Percentiles rank a stretch among this genome's conserved stretches.
phyloP scores from a whole-genome alignment of 2,329 filamentous ascomycete genomes.

The Apiospora hydei region DNA sequence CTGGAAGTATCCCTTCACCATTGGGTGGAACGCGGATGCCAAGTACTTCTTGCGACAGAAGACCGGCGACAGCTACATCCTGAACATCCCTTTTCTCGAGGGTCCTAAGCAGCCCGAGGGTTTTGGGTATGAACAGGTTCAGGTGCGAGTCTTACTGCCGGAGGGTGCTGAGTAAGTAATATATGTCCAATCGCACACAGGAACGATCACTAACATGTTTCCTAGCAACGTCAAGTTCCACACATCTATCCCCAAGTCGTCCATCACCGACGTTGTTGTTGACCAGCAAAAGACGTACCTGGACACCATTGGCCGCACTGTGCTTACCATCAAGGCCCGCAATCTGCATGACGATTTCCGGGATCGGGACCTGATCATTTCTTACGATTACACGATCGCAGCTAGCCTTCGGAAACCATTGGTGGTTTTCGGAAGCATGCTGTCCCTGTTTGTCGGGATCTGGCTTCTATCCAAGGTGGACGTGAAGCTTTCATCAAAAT shows the following conservation, averaged over 20 bases:
- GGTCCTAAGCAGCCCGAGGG: constrained; percentile 88
- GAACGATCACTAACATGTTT: constrained; percentile 51
- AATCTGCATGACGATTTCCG: constrained; percentile 93
- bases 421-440: constrained; percentile 75
- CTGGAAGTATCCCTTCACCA: constrained; percentile 97
- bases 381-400: constrained; percentile 82
- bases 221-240: constrained; percentile 79
- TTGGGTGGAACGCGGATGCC: constrained; percentile 93
- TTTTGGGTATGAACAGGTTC: constrained; percentile 82
- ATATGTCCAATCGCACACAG: not conserved
- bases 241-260: constrained; percentile 72
- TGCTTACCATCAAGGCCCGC: constrained; percentile 78
- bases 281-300: constrained; percentile 87
- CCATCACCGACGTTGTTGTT: constrained; percentile 64
- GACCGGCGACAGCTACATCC: constrained; percentile 74
- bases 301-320: constrained; percentile 89
- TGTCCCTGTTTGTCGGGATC: constrained; percentile 76
- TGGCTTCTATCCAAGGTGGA: constrained; percentile 83
- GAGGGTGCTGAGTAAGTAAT: constrained; percentile 82
- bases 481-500: constrained; percentile 70
- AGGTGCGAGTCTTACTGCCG: constrained; percentile 84
- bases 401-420: constrained; percentile 86
- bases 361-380: constrained; percentile 82
- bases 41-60: constrained; percentile 76
- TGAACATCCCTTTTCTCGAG: constrained; percentile 93